Evolutionary conservation across 768 basidiomycete species (phyloP), one percentile per base, ranked within the genome.

Genomic region (Russula sp.): DNA sequence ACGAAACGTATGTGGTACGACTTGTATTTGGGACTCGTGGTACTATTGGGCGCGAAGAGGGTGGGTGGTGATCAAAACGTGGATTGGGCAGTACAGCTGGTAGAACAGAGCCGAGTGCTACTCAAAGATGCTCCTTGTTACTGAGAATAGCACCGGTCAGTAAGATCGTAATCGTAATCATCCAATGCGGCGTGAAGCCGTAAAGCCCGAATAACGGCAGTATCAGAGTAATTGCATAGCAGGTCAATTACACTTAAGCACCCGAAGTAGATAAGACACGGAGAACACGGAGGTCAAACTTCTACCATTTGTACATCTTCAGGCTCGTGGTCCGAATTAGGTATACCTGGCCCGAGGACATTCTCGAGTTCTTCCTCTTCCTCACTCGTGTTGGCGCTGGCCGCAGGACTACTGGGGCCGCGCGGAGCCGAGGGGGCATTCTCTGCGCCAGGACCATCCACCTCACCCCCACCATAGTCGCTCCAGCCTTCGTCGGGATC

Each of bases 1-100:
- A 91, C 88, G 54, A 91, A 91, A 73, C 75, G 88, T 63, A 67
- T 85, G 53, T 91, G 89, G 89, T 91, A 90, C 71, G 84, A 83
- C 37, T 69, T 89, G 6, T 89, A 86, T 70, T 69, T 87, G 62
- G 83, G 85, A 13, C 63, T 80, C 54, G 68, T 85, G 11, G 72
- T 86, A 2, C 74, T 86, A 57, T 72, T 86, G 53, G 68, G 71
- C 1, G 48, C 75, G 31, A 81, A 80, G 65, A 72, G 71, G 55
- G 57, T 51, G 32, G 68, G 53, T 37, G 68, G 68, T 34, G 68
- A 59, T 55, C 68, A 71, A 49, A 74, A 71, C 59, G 66, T 71
- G 53, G 62, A 66, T 31, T 81, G 78, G 81, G 82, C 83, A 14
- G 70, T 45, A 40, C 70, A 73, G 40, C 74, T 69, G 58, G 65